Evolutionary conservation across 2,329 filamentous ascomycete species (phyloP).

Genomic region (Bretziella fagacearum): DNA sequence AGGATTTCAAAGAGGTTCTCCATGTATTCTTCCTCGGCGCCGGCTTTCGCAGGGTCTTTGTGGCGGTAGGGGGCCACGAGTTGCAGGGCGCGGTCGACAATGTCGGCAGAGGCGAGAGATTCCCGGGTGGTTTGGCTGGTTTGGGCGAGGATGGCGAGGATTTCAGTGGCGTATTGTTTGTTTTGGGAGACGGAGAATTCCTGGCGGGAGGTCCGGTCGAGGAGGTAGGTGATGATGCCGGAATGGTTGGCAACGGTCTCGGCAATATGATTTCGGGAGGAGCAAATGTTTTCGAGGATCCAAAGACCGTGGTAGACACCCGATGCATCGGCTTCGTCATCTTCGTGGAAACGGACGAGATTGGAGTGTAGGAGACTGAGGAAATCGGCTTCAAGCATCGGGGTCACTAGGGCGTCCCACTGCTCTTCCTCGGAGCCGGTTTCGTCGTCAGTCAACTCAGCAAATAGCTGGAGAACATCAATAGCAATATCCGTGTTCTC

Average conservation of each 20-base stretch:
- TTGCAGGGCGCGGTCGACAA: slow-evolving; percentile 65
- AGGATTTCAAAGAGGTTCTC: slow-evolving; percentile 84
- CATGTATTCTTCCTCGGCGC: slow-evolving; percentile 85
- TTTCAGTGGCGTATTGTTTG: slow-evolving; percentile 85
- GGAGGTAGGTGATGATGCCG: slow-evolving; percentile 56
- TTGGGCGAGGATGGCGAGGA: slow-evolving; percentile 77
- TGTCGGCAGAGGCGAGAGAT: slow-evolving; percentile 47
- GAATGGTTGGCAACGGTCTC: slow-evolving; percentile 56
- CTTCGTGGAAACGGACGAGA: slow-evolving; percentile 63
- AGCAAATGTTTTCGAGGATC: slow-evolving; percentile 74
- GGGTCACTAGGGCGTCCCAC: slow-evolving; percentile 54
- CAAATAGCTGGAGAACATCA: slow-evolving; percentile 72
- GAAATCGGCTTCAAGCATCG: slow-evolving; percentile 45
- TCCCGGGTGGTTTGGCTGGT: slow-evolving; percentile 48
- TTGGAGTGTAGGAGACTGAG: slow-evolving; percentile 61
- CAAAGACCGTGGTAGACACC: slow-evolving; percentile 76
- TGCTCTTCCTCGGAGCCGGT: slow-evolving; percentile 51
- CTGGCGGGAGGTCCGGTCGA: slow-evolving; percentile 48
- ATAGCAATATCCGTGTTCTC: slow-evolving; percentile 97
- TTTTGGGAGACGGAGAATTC: slow-evolving; percentile 55
- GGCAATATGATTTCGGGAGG: slow-evolving; percentile 42
- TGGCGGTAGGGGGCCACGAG: slow-evolving; percentile 71
- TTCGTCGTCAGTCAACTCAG: slow-evolving; percentile 86
- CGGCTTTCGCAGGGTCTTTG: slow-evolving; percentile 68
- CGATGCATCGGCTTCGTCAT: slow-evolving; percentile 50